A percentile compares a stretch with the other conserved stretches of the same genome.
Evolutionary conservation across 768 basidiomycete species (phyloP).

Genomic region (Tulasnella sp.): DNA sequence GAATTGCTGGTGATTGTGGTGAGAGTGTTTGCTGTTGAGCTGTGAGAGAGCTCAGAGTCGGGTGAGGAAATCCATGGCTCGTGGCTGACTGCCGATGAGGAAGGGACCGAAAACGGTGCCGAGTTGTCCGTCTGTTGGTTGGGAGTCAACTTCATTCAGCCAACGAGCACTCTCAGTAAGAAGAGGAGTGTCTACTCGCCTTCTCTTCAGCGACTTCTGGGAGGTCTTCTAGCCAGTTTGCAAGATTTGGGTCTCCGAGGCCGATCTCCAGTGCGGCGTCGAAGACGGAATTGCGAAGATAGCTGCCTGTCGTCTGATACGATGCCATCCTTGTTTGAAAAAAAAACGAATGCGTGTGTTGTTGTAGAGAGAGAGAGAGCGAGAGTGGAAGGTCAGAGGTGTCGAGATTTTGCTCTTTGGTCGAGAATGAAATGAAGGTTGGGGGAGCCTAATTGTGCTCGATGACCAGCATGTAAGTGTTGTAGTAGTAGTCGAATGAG

Average conservation of each 20-base stretch:
- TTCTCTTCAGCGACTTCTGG: background rate
- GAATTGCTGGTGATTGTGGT: background rate
- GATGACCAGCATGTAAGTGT: background rate
- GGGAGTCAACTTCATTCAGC: background rate
- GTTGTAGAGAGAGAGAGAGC: background rate
- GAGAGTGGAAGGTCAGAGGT: background rate
- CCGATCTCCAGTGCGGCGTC: conserved; percentile 11
- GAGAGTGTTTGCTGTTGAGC: conserved; percentile 4
- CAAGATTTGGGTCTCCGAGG: background rate
- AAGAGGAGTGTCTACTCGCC: background rate
- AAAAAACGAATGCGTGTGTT: background rate
- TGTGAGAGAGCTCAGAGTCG: background rate
- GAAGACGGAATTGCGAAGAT: conserved; percentile 10
- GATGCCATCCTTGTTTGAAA: background rate
- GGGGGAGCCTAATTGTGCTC: background rate
- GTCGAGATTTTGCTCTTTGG: background rate
- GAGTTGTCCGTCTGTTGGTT: background rate
- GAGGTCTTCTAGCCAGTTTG: conserved; percentile 2
- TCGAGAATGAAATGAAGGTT: background rate
- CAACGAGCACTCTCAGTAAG: background rate
- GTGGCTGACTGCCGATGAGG: background rate
- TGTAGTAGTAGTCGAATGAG: background rate
- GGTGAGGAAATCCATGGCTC: background rate
- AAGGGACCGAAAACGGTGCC: background rate
- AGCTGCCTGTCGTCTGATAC: background rate